Evolutionary conservation across 2,329 filamentous ascomycete genomes (phyloP).

Genomic region (Colletotrichum caudatum): DNA sequence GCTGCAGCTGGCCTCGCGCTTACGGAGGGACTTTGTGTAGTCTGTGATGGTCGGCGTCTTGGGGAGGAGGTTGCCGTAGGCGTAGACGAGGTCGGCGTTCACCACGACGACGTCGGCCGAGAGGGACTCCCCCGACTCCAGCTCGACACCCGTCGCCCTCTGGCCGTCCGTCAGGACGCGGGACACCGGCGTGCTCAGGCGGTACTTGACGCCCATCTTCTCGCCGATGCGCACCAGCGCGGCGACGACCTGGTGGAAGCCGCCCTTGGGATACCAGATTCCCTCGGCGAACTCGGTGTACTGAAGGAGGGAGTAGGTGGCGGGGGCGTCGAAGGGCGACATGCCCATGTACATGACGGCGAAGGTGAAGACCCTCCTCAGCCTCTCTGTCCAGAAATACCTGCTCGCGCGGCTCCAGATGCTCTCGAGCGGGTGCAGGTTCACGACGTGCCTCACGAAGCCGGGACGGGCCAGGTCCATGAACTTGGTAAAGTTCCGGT

Average conservation of each 20-base stretch:
- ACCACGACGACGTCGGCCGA: conserved; percentile 75
- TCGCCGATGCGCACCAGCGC: conserved; percentile 73
- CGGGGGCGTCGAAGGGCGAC: conserved; percentile 81
- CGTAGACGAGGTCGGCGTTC: conserved; percentile 81
- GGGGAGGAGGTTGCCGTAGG: conserved; percentile 78
- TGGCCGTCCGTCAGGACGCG: conserved; percentile 67
- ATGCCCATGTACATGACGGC: conserved; percentile 88
- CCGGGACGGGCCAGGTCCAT: conserved; percentile 67
- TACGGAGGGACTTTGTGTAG: conserved; percentile 56
- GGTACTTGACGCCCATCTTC: conserved; percentile 71
- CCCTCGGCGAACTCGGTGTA: conserved; percentile 82
- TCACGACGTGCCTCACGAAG: conserved; percentile 70
- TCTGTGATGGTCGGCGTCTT: conserved; percentile 47
- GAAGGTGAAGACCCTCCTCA: conserved; percentile 80
- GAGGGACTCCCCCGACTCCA: conserved; percentile 69
- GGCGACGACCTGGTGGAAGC: conserved; percentile 75
- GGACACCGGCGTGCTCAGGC: conserved; percentile 68
- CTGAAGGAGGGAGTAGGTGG: conserved; percentile 79
- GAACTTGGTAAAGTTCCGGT: conserved; percentile 74
- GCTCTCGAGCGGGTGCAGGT: conserved; percentile 77
- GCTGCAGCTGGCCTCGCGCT: conserved; percentile 73
- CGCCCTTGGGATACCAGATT: conserved; percentile 80
- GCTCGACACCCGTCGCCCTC: conserved; percentile 68
- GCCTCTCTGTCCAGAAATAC: conserved; percentile 77
- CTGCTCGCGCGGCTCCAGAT: conserved; percentile 74